phyloP scores from a whole-genome alignment of 169 alveolate genomes.

The Plasmodium vinckei region DNA sequence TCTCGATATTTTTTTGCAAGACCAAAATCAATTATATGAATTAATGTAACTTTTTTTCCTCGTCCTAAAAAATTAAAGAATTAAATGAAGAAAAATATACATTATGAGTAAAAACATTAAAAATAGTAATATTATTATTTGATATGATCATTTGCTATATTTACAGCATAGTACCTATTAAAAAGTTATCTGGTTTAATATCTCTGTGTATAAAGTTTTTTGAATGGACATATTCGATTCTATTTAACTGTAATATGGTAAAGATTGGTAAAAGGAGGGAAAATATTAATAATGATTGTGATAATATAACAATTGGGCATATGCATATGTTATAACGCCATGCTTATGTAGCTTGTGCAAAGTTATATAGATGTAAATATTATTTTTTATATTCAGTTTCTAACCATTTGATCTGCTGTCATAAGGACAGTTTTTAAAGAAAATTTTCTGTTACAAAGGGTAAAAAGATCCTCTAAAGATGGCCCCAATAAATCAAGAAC shows the following conservation, averaged over 20 bases:
- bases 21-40: slow-evolving; percentile 96
- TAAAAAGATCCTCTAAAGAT: slow-evolving; percentile 96
- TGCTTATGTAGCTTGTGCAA: too few species aligned
- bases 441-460: slow-evolving; percentile 95
- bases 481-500: slow-evolving; percentile 98
- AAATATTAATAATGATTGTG: not conserved
- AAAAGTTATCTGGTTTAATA: slow-evolving; percentile 98
- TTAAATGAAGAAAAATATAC: not conserved
- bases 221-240: slow-evolving; percentile 96
- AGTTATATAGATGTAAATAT: too few species aligned
- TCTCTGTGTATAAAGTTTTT: slow-evolving; percentile 97
- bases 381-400: not conserved
- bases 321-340: too few species aligned
- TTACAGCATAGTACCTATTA: slow-evolving; percentile 86
- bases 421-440: slow-evolving; percentile 95
- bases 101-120: not conserved
- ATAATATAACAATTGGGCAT: too few species aligned
- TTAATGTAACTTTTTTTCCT: slow-evolving; percentile 90
- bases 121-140: not conserved
- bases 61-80: slow-evolving; percentile 81
- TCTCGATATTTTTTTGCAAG: slow-evolving; percentile 97
- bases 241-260: slow-evolving; percentile 83
- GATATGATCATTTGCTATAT: slow-evolving; percentile 5
- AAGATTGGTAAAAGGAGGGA: not conserved
- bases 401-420: slow-evolving; percentile 96